A percentile compares a stretch with the other conserved stretches of the same genome.
phyloP scores from a whole-genome alignment of 495 filamentous ascomycete genomes.

The Entonaema liquescens region DNA sequence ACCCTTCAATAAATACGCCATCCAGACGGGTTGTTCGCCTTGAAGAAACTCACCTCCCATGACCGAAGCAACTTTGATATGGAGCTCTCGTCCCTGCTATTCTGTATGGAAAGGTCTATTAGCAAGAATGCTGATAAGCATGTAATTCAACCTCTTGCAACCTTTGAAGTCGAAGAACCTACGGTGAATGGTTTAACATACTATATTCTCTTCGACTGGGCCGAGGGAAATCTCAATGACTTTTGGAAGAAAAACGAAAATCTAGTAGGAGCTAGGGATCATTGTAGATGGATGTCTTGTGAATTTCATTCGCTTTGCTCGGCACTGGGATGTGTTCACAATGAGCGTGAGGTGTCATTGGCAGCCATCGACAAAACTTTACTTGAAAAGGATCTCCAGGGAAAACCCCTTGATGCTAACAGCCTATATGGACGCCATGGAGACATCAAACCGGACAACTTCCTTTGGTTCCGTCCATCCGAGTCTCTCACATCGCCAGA shows the following conservation, averaged over 20 bases:
- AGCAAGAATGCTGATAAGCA: background rate
- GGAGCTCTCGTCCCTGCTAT: conserved; percentile 30
- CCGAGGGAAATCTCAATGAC: conserved; percentile 23
- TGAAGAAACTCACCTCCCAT: conserved; percentile 31
- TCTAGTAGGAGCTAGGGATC: conserved; percentile 4
- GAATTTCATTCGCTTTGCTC: conserved; percentile 28
- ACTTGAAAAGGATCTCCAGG: background rate
- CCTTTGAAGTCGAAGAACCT: conserved; percentile 28
- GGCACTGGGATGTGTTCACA: conserved; percentile 32
- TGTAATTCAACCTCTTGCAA: conserved; percentile 25
- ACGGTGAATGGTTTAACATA: background rate
- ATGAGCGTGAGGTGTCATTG: conserved; percentile 13
- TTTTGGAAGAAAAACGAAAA: conserved; percentile 21
- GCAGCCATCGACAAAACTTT: background rate
- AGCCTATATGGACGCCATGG: conserved; percentile 45
- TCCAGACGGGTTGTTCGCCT: conserved; percentile 14
- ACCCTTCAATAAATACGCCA: background rate
- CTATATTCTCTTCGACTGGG: conserved; percentile 40
- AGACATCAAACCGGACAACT: conserved; percentile 53
- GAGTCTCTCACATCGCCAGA: background rate
- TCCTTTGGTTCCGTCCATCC: conserved; percentile 45
- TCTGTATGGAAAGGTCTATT: conserved; percentile 21
- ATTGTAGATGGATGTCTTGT: conserved; percentile 34
- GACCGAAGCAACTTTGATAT: conserved; percentile 19
- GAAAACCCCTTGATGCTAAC: conserved; percentile 40